Evolutionary conservation across 2,329 filamentous ascomycete species (phyloP).

Genomic region (Aspergillus piperis): DNA sequence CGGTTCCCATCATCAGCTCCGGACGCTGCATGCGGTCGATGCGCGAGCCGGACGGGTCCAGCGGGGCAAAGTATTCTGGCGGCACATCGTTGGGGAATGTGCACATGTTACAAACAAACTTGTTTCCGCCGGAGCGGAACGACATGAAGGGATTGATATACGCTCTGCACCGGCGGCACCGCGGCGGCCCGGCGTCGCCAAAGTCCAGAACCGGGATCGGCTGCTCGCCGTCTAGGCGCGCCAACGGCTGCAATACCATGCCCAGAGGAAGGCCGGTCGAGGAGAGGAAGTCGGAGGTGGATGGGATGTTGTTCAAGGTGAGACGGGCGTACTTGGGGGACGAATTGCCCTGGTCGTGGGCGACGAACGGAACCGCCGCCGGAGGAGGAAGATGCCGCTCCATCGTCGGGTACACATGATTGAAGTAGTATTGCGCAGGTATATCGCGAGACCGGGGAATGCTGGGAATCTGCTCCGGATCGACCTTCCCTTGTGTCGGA

Average conservation of each 20-base stretch:
- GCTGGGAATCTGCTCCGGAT: constrained; percentile 90
- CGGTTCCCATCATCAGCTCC: constrained; percentile 86
- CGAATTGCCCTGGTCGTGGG: constrained; percentile 94
- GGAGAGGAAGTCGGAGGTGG: constrained; percentile 74
- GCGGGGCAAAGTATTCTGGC: constrained; percentile 88
- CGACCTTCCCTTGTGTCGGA: constrained; percentile 72
- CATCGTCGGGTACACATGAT: constrained; percentile 90
- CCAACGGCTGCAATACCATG: constrained; percentile 84
- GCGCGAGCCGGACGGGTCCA: constrained; percentile 80
- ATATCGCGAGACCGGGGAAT: constrained; percentile 82
- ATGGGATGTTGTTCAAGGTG: constrained; percentile 90
- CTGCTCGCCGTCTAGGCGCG: constrained; percentile 79
- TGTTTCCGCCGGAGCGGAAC: constrained; percentile 90
- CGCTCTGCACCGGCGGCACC: constrained; percentile 87
- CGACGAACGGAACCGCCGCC: constrained; percentile 82
- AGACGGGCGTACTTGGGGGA: constrained; percentile 92
- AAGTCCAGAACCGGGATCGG: constrained; percentile 93
- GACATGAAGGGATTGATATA: constrained; percentile 99
- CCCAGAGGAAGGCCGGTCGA: constrained; percentile 84
- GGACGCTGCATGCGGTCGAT: constrained; percentile 86
- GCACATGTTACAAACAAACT: constrained; percentile 97
- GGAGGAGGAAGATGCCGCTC: constrained; percentile 91
- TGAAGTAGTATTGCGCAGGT: constrained; percentile 79
- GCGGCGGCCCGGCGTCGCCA: constrained; percentile 83
- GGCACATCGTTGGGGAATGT: constrained; percentile 94